These are phyloP conservation scores for Termitomyces sp. DNA, from an alignment of 768 basidiomycete species.

Conservation along the genomic window DNA sequence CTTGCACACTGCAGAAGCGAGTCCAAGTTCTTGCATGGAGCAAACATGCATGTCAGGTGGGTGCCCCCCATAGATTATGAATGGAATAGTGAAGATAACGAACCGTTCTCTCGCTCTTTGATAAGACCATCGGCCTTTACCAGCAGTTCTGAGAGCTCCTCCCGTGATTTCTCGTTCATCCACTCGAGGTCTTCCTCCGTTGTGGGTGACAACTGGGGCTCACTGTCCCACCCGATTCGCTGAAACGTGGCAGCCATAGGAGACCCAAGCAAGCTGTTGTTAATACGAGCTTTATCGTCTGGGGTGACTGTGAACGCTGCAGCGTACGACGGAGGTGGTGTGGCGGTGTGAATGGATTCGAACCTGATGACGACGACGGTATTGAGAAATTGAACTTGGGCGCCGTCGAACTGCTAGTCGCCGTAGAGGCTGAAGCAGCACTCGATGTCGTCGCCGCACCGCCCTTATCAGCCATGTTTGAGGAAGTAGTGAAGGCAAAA, in stretches of 20 bases:
- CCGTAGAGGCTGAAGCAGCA: neutral
- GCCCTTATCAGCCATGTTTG: constrained; percentile 10
- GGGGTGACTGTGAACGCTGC: constrained; percentile 34
- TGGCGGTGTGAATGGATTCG: constrained; percentile 18
- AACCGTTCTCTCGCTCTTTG: constrained; percentile 73
- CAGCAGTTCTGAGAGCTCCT: constrained; percentile 68
- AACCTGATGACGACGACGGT: constrained; percentile 6
- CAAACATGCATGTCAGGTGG: constrained; percentile 3
- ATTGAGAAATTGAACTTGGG: constrained; percentile 16
- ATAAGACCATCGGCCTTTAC: constrained; percentile 73
- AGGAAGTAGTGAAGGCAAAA: constrained; percentile 18
- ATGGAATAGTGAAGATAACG: constrained; percentile 19
- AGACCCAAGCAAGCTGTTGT: constrained; percentile 32
- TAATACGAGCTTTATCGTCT: constrained; percentile 15
- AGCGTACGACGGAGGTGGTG: constrained; percentile 43
- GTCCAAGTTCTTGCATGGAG: constrained; percentile 50
- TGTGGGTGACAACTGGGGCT: constrained; percentile 17
- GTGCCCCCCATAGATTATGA: neutral
- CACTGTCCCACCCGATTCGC: constrained; percentile 22
- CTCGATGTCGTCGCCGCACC: neutral
- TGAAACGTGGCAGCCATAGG: constrained; percentile 35
- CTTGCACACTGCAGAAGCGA: constrained; percentile 68
- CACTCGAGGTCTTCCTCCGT: constrained; percentile 32
- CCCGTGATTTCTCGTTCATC: constrained; percentile 65
- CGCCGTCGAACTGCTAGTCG: constrained; percentile 1